Evolutionary conservation across 1,284 basidiomycete species (phyloP).

Genomic region (Rhizoctonia solani): DNA sequence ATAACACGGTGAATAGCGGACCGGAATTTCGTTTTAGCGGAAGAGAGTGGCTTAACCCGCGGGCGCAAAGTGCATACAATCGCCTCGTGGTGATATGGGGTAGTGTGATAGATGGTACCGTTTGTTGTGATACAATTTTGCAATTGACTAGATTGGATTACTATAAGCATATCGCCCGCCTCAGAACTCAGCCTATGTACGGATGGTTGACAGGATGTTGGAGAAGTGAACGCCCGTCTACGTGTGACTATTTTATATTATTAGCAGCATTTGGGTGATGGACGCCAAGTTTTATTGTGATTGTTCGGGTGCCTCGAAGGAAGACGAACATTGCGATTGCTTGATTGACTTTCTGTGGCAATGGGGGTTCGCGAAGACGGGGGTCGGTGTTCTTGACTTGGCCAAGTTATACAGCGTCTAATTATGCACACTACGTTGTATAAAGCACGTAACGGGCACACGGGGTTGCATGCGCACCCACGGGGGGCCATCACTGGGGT

Average conservation of each 20-base stretch:
- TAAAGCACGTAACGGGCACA: too few species aligned
- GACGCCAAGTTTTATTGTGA: constrained; percentile 5
- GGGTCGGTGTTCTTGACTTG: constrained; percentile 9
- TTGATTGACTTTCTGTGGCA: constrained; percentile 8
- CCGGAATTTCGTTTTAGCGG: not conserved
- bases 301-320: constrained; percentile 27
- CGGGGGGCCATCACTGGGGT: not conserved
- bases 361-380: constrained; percentile 7
- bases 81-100: not conserved
- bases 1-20: not conserved
- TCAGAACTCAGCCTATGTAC: not conserved
- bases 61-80: not conserved
- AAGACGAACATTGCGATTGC: constrained; percentile 1
- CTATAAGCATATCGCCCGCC: not conserved
- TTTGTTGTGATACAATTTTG: too few species aligned
- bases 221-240: constrained; percentile 10
- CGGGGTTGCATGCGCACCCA: too few species aligned
- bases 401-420: not conserved
- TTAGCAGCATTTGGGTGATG: not conserved
- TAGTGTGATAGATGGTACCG: not conserved
- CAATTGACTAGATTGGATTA: not conserved
- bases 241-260: not conserved
- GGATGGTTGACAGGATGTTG: constrained; percentile 24
- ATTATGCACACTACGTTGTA: too few species aligned
- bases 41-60: not conserved